Percentiles rank a stretch among this genome's conserved stretches.
Evolutionary conservation across 2,329 filamentous ascomycete species (phyloP).

Genomic region (Pyricularia grisea): DNA sequence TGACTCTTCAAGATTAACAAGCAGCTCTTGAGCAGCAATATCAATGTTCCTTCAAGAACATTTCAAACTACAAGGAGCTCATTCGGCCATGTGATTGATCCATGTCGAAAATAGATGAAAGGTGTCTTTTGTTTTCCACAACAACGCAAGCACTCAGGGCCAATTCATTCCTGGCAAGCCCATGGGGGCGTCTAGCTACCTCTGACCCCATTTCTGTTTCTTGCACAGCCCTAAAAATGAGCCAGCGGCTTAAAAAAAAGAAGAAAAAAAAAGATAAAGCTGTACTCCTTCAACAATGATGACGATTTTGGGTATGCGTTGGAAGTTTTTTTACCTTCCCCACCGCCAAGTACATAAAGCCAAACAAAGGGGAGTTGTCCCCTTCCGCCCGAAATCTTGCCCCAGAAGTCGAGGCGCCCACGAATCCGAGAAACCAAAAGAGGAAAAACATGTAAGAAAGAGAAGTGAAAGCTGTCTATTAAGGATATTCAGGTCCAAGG

Average conservation of each 20-base stretch:
- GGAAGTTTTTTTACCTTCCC: background rate
- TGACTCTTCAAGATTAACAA: background rate
- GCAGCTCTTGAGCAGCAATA: background rate
- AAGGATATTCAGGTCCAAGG: background rate
- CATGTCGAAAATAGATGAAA: background rate
- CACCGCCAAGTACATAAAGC: background rate
- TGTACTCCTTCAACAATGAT: background rate
- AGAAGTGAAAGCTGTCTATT: background rate
- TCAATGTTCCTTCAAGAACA: background rate
- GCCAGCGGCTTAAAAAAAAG: background rate
- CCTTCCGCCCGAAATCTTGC: background rate
- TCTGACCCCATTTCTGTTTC: background rate
- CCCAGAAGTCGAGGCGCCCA: background rate
- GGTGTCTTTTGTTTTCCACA: background rate
- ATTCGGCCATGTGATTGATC: background rate
- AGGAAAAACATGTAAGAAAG: background rate
- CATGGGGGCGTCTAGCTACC: background rate
- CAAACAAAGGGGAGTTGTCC: background rate
- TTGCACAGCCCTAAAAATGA: background rate
- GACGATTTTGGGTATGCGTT: background rate
- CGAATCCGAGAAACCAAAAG: background rate
- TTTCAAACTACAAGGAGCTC: background rate
- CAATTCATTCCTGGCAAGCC: background rate
- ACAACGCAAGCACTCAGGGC: background rate
- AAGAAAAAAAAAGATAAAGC: background rate